Percentiles rank a stretch among this genome's conserved stretches.
phyloP scores from a whole-genome alignment of 805 yeast species.

The Saccharomycopsis babjevae region DNA sequence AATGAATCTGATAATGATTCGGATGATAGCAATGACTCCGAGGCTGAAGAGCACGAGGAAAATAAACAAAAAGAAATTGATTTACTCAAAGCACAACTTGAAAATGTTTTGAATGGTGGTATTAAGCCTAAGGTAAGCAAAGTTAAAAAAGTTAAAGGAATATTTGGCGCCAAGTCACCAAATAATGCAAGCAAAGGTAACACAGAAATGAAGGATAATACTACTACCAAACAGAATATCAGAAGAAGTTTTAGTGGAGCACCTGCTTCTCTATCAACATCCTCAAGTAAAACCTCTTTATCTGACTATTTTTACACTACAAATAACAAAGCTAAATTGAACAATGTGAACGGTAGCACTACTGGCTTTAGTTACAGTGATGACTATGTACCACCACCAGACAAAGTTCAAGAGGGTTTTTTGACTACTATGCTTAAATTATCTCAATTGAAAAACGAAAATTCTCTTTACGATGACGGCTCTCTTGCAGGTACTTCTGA shows the following conservation, averaged over 20 bases:
- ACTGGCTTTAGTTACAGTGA: neutral
- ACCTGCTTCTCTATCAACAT: neutral
- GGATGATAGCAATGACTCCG: slow-evolving; percentile 2
- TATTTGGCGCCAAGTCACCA: neutral
- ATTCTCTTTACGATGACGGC: neutral
- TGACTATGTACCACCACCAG: slow-evolving; percentile 14
- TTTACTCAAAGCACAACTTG: neutral
- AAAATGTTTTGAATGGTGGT: neutral
- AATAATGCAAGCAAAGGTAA: neutral
- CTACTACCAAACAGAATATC: neutral
- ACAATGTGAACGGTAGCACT: neutral
- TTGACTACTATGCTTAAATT: slow-evolving; percentile 65
- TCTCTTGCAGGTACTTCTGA: slow-evolving; percentile 1
- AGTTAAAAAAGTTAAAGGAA: neutral
- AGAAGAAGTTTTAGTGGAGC: neutral
- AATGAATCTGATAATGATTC: neutral
- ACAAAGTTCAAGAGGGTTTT: slow-evolving; percentile 73
- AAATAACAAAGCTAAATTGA: neutral
- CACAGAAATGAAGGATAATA: neutral
- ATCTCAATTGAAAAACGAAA: slow-evolving; percentile 38
- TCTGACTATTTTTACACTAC: slow-evolving; percentile 5
- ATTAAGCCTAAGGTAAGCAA: neutral
- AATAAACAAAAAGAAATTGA: slow-evolving; percentile 3
- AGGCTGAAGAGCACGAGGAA: slow-evolving; percentile 5
- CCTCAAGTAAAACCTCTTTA: slow-evolving; percentile 8